Evolutionary conservation across 768 basidiomycete genomes (phyloP).

Genomic region (Megacollybia marginata): DNA sequence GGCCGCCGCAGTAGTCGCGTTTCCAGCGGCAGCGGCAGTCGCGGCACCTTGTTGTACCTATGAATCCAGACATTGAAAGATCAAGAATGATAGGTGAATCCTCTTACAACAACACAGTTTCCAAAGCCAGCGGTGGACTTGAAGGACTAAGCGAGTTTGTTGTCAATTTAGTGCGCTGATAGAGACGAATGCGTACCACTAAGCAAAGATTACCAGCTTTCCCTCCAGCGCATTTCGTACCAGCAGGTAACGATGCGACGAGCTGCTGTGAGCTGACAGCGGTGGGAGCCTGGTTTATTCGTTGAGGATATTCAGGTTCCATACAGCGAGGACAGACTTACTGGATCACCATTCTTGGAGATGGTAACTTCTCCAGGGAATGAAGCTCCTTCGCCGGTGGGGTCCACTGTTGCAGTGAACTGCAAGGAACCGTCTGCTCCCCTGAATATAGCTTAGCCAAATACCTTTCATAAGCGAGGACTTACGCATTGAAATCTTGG

Average conservation of each 20-base stretch:
- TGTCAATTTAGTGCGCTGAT: background rate
- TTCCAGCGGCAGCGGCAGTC: no score
- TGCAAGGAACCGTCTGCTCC: constrained; percentile 41
- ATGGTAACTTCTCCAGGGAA: constrained; percentile 33
- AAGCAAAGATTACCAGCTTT: constrained; percentile 36
- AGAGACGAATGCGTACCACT: constrained; percentile 23
- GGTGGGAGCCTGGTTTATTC: background rate
- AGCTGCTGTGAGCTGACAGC: background rate
- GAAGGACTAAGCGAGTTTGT: constrained; percentile 25
- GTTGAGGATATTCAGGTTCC: background rate
- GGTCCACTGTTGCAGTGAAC: constrained; percentile 38
- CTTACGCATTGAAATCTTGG: background rate
- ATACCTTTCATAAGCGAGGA: background rate
- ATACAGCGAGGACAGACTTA: constrained; percentile 16
- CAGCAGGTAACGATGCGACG: constrained; percentile 36
- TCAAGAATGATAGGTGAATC: no score
- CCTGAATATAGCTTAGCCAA: constrained; percentile 17
- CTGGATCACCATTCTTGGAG: constrained; percentile 39
- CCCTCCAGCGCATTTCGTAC: constrained; percentile 46
- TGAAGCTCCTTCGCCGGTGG: constrained; percentile 25
- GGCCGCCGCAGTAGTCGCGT: no score
- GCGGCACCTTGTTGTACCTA: no score
- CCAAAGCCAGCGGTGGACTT: constrained; percentile 43
- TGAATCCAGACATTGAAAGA: no score
- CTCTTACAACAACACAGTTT: constrained; percentile 40